Evolutionary conservation across 495 filamentous ascomycete genomes (phyloP).

Genomic region (Hypoxylon trugodes): DNA sequence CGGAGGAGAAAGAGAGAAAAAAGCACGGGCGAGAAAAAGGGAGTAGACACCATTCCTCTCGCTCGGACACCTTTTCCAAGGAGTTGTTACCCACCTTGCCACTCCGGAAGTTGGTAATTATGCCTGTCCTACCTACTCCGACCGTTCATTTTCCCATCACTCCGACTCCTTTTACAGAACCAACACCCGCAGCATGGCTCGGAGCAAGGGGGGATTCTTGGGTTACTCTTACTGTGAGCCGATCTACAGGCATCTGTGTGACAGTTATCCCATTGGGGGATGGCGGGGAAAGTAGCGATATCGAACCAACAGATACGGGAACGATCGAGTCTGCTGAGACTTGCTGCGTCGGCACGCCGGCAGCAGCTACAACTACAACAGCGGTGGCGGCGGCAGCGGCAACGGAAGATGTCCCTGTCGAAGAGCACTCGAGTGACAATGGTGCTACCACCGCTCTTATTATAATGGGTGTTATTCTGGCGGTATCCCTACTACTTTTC

Average conservation of each 20-base stretch:
- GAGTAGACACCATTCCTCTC: neutral
- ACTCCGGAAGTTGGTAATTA: neutral
- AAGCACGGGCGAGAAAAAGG: too few species aligned
- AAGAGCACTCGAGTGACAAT: slow-evolving; percentile 1
- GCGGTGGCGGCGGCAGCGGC: slow-evolving; percentile 2
- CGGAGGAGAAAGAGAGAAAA: neutral
- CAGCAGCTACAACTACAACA: neutral
- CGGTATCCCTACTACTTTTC: slow-evolving; percentile 7
- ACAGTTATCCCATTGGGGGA: slow-evolving; percentile 13
- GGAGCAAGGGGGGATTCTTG: neutral
- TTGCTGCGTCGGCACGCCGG: neutral
- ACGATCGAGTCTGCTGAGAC: neutral
- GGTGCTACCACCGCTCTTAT: slow-evolving; percentile 26
- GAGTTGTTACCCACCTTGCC: neutral
- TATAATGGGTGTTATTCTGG: slow-evolving; percentile 30
- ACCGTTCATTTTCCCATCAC: neutral
- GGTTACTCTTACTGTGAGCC: slow-evolving; percentile 13
- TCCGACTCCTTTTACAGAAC: neutral
- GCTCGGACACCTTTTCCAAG: too few species aligned
- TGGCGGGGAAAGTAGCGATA: neutral
- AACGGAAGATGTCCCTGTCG: neutral
- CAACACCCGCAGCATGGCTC: slow-evolving; percentile 1
- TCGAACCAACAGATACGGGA: too few species aligned
- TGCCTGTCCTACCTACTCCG: slow-evolving; percentile 8
- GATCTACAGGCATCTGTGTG: neutral